These are phyloP conservation scores for Leptodermis oblonga DNA, from an alignment of 257 asterid genomes.

Conservation along the genomic window DNA sequence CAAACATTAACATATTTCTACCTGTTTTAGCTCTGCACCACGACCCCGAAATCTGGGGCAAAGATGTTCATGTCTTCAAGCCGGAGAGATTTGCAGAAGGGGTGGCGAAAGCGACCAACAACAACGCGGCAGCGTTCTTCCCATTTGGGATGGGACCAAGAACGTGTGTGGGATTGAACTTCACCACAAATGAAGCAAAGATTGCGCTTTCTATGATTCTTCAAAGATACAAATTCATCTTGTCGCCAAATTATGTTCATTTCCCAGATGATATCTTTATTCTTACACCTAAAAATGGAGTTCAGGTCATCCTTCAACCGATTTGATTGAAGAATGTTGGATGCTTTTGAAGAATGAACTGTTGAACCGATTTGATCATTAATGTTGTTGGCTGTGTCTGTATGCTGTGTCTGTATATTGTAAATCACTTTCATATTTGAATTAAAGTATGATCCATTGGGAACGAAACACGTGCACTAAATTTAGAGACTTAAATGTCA, in stretches of 20 bases:
- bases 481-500: too few relatives aligned
- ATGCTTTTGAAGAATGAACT: too few relatives aligned
- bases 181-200: constrained; percentile 52
- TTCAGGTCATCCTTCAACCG: constrained; percentile 40
- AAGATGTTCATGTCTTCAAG: constrained; percentile 45
- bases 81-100: constrained; percentile 58
- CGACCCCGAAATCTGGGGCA: constrained; percentile 60
- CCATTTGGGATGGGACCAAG: constrained; percentile 75
- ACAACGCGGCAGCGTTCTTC: constrained; percentile 38
- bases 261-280: constrained; percentile 50
- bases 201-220: constrained; percentile 54
- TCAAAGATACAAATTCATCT: constrained; percentile 36
- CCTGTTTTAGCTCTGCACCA: constrained; percentile 56
- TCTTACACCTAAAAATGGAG: constrained; percentile 55
- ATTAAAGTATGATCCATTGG: too few relatives aligned
- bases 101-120: constrained; percentile 34
- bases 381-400: too few relatives aligned
- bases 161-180: constrained; percentile 57
- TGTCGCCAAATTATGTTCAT: constrained; percentile 51
- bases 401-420: too few relatives aligned
- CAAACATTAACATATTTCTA: constrained; percentile 13
- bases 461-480: too few relatives aligned
- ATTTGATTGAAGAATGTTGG: constrained; percentile 5
- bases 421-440: too few relatives aligned
- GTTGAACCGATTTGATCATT: too few relatives aligned